Evolutionary conservation across 495 filamentous ascomycete species (phyloP).

Genomic region (Glarea lozoyensis): DNA sequence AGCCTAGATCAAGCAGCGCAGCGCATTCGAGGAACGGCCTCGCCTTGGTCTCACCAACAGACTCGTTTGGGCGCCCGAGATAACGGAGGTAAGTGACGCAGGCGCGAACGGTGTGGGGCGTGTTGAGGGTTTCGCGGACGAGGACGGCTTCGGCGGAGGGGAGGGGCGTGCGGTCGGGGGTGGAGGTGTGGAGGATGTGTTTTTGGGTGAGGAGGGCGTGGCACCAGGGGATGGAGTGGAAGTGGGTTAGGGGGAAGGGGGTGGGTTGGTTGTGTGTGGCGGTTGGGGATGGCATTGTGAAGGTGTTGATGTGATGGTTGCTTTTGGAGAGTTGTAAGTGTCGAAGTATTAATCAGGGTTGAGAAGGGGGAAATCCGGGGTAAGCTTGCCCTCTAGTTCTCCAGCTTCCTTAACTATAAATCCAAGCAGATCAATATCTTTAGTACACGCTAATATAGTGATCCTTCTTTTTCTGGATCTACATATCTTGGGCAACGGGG

Average conservation of each 20-base stretch:
- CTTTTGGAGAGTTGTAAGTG: too few relatives aligned
- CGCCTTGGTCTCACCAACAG: conserved; percentile 16
- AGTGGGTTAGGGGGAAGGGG: conserved; percentile 25
- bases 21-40: conserved; percentile 6
- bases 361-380: too few relatives aligned
- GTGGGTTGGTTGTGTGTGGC: conserved; percentile 14
- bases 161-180: conserved; percentile 7
- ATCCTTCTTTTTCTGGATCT: too few relatives aligned
- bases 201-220: conserved; percentile 22
- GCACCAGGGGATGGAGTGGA: conserved; percentile 37
- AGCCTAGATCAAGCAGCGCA: conserved; percentile 5
- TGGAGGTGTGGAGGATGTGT: background rate
- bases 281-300: too few relatives aligned
- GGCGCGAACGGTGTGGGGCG: conserved; percentile 4
- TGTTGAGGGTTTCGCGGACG: conserved; percentile 9
- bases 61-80: background rate
- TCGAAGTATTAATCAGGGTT: too few relatives aligned
- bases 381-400: too few relatives aligned
- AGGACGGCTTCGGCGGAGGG: conserved; percentile 7
- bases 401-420: too few relatives aligned
- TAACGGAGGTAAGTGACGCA: conserved; percentile 7
- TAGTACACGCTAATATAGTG: too few relatives aligned
- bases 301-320: too few relatives aligned
- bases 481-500: too few relatives aligned
- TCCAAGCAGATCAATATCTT: too few relatives aligned